Conservation (phyloP, 2,329 filamentous ascomycete species). For the Xylariaceae sp. region DNA sequence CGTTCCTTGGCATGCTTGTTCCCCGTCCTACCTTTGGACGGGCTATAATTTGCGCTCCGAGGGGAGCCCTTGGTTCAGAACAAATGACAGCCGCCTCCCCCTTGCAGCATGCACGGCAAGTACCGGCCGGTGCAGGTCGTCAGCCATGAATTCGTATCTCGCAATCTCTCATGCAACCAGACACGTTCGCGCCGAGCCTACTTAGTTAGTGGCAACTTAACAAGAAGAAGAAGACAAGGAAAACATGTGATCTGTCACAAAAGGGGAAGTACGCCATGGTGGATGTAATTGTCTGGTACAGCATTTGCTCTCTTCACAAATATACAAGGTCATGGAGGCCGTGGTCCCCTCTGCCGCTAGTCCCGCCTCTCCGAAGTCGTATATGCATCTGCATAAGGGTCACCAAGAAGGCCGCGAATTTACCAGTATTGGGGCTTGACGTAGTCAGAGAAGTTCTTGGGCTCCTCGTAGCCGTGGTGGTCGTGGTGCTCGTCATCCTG, state of each 20-base stretch:
- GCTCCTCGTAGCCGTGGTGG: slow-evolving; percentile 67
- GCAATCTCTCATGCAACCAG: not conserved
- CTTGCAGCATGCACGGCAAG: not conserved
- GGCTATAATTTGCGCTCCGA: not conserved
- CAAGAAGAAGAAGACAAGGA: not conserved
- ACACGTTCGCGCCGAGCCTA: not conserved
- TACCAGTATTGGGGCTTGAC: slow-evolving; percentile 94
- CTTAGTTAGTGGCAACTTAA: not conserved
- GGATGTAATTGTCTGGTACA: slow-evolving; percentile 25
- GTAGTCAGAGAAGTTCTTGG: slow-evolving; percentile 95
- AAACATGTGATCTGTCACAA: slow-evolving; percentile 4
- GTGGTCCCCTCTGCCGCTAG: not conserved
- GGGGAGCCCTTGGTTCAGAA: not conserved
- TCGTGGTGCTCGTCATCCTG: slow-evolving; percentile 63
- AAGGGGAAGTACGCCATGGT: slow-evolving; percentile 5
- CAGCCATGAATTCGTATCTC: not conserved
- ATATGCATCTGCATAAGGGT: not conserved
- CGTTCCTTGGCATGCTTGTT: not conserved
- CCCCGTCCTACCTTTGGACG: not conserved
- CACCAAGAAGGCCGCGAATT: slow-evolving; percentile 21
- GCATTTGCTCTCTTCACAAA: slow-evolving; percentile 17
- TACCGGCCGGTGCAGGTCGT: too few species aligned
- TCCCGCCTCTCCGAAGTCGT: not conserved
- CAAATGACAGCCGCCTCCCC: not conserved
- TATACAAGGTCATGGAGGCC: slow-evolving; percentile 23